Conservation (phyloP, 164 flowering plant species). For the Aristolochia californica region DNA sequence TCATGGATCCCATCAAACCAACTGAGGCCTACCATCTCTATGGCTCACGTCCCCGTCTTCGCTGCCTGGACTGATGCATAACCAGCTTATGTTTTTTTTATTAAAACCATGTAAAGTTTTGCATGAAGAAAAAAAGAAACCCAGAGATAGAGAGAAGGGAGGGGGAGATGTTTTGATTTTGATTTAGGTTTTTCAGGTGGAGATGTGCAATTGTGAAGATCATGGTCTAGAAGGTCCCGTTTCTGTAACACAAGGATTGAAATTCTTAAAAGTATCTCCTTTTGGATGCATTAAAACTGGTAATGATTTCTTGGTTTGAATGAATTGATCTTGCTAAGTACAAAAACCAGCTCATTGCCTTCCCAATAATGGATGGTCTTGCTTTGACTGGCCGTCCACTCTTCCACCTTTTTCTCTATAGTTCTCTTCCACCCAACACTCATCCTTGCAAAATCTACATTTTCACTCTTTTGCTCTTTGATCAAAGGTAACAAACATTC, state of each 20-base stretch:
- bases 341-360: constrained; percentile 28
- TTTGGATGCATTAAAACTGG: constrained; percentile 4
- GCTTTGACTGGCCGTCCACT: constrained; percentile 31
- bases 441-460: constrained; percentile 29
- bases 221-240: constrained; percentile 18
- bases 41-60: constrained; percentile 67
- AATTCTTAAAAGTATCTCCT: constrained; percentile 14
- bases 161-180: not conserved
- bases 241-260: constrained; percentile 18
- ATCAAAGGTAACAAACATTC: constrained; percentile 33
- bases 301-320: constrained; percentile 5
- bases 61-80: constrained; percentile 72
- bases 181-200: not conserved
- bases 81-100: not conserved
- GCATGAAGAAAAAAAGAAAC: constrained; percentile 17
- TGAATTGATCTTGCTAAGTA: constrained; percentile 18
- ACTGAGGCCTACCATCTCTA: constrained; percentile 35
- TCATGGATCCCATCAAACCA: constrained; percentile 52
- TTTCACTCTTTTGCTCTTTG: constrained; percentile 23
- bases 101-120: constrained; percentile 11
- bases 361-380: constrained; percentile 37
- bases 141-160: constrained; percentile 2
- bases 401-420: constrained; percentile 2
- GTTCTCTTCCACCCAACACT: constrained; percentile 19
- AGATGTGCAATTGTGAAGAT: constrained; percentile 7